Percentiles rank a stretch among this genome's conserved stretches.
Evolutionary conservation across 1,139 yeast species (phyloP).

Genomic region (Candida sojae): DNA sequence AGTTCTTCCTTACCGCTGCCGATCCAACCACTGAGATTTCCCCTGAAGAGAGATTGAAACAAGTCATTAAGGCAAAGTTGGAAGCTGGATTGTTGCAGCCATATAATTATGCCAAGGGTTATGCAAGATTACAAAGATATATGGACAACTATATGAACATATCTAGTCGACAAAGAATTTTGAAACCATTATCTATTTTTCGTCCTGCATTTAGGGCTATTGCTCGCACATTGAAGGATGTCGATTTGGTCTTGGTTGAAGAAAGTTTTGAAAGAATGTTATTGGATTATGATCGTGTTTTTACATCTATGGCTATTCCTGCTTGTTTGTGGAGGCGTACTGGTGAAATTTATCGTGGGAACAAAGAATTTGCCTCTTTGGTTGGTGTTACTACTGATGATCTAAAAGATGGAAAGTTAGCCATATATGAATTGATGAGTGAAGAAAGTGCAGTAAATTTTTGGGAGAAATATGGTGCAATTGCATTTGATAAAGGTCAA

Average conservation of each 20-base stretch:
- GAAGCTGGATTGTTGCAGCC: constrained; percentile 95
- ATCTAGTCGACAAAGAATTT: constrained; percentile 81
- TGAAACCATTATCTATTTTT: constrained; percentile 82
- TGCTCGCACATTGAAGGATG: constrained; percentile 87
- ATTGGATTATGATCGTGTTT: constrained; percentile 90
- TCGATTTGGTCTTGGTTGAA: constrained; percentile 88
- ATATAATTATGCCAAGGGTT: constrained; percentile 91
- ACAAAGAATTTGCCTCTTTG: constrained; percentile 92
- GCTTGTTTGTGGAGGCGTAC: constrained; percentile 98
- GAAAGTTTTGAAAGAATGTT: constrained; percentile 94
- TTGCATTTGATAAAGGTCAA: constrained; percentile 94
- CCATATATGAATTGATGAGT: constrained; percentile 92
- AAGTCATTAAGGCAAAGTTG: constrained; percentile 92
- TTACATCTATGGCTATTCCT: constrained; percentile 97
- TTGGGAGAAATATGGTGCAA: constrained; percentile 97
- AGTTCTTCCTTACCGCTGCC: constrained; percentile 93
- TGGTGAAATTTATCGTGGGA: constrained; percentile 94
- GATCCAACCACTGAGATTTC: constrained; percentile 95
- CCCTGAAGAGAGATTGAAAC: constrained; percentile 91
- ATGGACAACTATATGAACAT: constrained; percentile 94
- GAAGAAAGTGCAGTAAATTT: constrained; percentile 98
- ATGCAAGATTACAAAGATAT: constrained; percentile 83
- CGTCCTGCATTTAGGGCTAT: constrained; percentile 94
- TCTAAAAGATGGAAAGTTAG: constrained; percentile 86
- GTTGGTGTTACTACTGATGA: constrained; percentile 94